These are phyloP conservation scores for Colletotrichum cuscutae DNA, from an alignment of 2,329 filamentous ascomycete species.

Conservation along the genomic window DNA sequence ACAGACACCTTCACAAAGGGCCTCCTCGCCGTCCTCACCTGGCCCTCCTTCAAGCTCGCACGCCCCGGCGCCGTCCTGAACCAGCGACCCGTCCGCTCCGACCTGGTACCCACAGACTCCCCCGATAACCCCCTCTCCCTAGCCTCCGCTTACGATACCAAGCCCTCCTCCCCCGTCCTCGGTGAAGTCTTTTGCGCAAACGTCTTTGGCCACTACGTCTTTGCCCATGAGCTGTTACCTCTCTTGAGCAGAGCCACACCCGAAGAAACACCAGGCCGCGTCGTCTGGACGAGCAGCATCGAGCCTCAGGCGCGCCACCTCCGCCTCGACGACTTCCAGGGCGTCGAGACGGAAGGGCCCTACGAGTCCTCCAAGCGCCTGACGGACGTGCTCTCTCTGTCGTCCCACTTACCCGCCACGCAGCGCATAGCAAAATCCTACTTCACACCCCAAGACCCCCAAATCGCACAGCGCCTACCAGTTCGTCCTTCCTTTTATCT, in stretches of 20 bases:
- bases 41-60: conserved; percentile 80
- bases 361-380: conserved; percentile 92
- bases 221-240: conserved; percentile 82
- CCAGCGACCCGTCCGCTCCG: conserved; percentile 43
- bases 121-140: conserved; percentile 19
- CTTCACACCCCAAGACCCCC: conserved; percentile 52
- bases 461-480: conserved; percentile 37
- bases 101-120: conserved; percentile 30
- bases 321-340: conserved; percentile 79
- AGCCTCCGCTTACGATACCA: conserved; percentile 38
- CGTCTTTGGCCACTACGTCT: conserved; percentile 93
- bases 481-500: conserved; percentile 75
- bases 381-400: conserved; percentile 85
- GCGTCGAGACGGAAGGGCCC: conserved; percentile 67
- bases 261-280: conserved; percentile 64
- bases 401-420: conserved; percentile 73
- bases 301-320: conserved; percentile 71
- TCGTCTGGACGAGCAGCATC: conserved; percentile 90
- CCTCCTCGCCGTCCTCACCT: conserved; percentile 75
- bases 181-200: conserved; percentile 92
- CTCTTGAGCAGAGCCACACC: conserved; percentile 67
- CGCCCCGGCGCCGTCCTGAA: conserved; percentile 57
- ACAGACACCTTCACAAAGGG: conserved; percentile 66
- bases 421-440: conserved; percentile 66
- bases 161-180: conserved; percentile 69